A percentile compares a stretch with the other conserved stretches of the same genome.
These are phyloP conservation scores for Cutaneotrichosporon sp. DNA, from an alignment of 1,284 basidiomycete species.

Conservation along the genomic window DNA sequence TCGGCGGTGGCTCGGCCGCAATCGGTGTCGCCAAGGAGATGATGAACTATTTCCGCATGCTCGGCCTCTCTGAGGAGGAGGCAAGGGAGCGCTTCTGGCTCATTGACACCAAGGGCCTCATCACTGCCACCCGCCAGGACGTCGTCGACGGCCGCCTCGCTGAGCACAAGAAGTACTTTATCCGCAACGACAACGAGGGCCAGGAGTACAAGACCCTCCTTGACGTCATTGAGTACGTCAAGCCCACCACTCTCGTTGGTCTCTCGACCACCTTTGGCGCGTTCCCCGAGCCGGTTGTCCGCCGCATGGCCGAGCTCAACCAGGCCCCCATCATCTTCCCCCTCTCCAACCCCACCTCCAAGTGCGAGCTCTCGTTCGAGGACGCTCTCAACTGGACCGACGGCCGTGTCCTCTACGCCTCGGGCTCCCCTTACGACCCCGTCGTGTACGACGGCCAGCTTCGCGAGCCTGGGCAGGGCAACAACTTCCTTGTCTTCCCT, in stretches of 20 bases:
- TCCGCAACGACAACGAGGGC: constrained; percentile 73
- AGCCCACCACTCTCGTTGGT: constrained; percentile 87
- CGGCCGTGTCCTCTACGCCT: constrained; percentile 73
- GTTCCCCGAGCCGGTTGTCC: constrained; percentile 73
- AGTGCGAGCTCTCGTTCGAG: constrained; percentile 71
- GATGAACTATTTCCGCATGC: constrained; percentile 79
- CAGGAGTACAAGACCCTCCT: constrained; percentile 71
- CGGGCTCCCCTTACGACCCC: constrained; percentile 79
- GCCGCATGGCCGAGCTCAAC: constrained; percentile 81
- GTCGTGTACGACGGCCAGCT: constrained; percentile 61
- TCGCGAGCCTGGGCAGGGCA: constrained; percentile 78
- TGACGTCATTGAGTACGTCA: constrained; percentile 79
- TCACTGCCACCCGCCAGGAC: constrained; percentile 65
- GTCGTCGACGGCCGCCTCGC: constrained; percentile 64
- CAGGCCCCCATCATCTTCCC: constrained; percentile 83
- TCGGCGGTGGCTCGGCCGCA: constrained; percentile 55
- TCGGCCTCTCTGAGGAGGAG: constrained; percentile 70
- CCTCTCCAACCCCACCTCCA: constrained; percentile 85
- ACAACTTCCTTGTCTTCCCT: constrained; percentile 51
- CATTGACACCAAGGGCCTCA: constrained; percentile 77
- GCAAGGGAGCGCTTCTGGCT: constrained; percentile 78
- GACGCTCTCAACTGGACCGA: constrained; percentile 73
- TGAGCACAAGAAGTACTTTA: constrained; percentile 78
- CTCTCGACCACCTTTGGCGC: constrained; percentile 83
- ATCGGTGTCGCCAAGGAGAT: constrained; percentile 78